phyloP scores from a whole-genome alignment of 257 asterid species.

The Scutellaria galericulata region DNA sequence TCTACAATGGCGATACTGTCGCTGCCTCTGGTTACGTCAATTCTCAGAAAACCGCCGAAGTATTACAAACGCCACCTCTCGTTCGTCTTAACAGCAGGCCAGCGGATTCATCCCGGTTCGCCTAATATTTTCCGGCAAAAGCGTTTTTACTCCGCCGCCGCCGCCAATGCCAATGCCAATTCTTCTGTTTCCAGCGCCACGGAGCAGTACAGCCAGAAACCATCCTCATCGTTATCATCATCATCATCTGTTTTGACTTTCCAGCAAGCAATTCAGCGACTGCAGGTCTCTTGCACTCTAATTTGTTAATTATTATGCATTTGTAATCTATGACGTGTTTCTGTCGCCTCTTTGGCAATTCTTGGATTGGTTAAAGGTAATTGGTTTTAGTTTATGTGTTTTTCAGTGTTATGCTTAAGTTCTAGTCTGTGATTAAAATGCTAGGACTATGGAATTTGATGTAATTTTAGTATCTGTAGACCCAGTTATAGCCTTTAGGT shows the following conservation, averaged over 20 bases:
- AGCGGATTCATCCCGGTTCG: conserved; percentile 32
- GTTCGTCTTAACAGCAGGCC: conserved; percentile 39
- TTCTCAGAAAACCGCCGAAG: conserved; percentile 53
- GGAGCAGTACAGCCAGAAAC: conserved; percentile 40
- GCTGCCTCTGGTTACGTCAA: conserved; percentile 67
- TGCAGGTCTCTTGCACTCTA: conserved; percentile 59
- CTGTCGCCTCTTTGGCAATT: not conserved
- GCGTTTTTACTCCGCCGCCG: conserved; percentile 44
- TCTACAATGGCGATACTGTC: conserved; percentile 65
- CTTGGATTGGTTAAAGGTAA: not conserved
- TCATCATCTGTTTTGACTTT: conserved; percentile 64
- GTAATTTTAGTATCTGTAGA: not conserved
- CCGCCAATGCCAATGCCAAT: not conserved
- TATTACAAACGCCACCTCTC: conserved; percentile 42
- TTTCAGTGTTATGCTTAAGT: not conserved
- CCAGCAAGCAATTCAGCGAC: conserved; percentile 95
- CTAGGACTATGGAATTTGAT: not conserved
- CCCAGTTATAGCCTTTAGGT: too few species aligned
- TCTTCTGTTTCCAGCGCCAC: conserved; percentile 44
- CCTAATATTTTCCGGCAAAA: conserved; percentile 39
- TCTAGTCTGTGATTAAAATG: not conserved
- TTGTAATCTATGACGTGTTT: not conserved
- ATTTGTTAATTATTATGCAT: not conserved
- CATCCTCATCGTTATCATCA: conserved; percentile 28
- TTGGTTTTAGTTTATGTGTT: not conserved